Evolutionary conservation across 1,284 basidiomycete genomes (phyloP), one percentile per base, ranked within the genome.

Genomic region (Rhodotorula sp.): DNA sequence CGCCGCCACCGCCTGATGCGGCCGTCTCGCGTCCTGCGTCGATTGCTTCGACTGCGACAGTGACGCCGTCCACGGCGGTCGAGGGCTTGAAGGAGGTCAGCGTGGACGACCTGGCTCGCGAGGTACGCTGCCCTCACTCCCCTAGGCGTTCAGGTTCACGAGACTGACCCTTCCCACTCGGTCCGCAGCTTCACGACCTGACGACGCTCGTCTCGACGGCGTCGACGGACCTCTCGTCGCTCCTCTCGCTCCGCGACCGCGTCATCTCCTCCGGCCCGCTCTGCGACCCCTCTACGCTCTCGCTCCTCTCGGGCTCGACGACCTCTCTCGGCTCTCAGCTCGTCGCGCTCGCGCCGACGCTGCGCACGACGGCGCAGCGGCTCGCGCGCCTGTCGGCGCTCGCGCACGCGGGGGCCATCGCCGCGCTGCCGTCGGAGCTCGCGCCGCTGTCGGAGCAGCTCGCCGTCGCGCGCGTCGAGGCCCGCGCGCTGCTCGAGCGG

Each of bases 21-120:
- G 8, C 23, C 23, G 21, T 45, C 21, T 23, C 41, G 41, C 56
- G 41, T 42, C 4, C 56, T 12, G 21, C 42, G 9, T n/a, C 42
- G 2, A 8, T 12, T 10, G 19, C 55, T 3, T 56, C 55, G 41
- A 9, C 44, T 10, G 7, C 13, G 4, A 12, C 23, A 12, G 56
- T n/a, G 23, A 16, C n/a, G 7, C 34, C 34, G 34, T 34, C 34
- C 34, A 34, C 34, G 34, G 34, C 34, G 34, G 44, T 4, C 2
- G 55, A 7, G 14, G 46, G 25, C 14, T 23, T 50, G 23, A 60
- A 61, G 25, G 70, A 64, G 19, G 66, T 66, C 16, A 71, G 58
- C 25, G 63, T 71, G 19, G 70, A 64, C 23, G 70, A 71, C 19
- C 46, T 71, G 25, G 46, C 61, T 5, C 58, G 62, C 16, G 70